Evolutionary conservation across 345 rosid genomes (phyloP).

Genomic region (Garcia nutans): DNA sequence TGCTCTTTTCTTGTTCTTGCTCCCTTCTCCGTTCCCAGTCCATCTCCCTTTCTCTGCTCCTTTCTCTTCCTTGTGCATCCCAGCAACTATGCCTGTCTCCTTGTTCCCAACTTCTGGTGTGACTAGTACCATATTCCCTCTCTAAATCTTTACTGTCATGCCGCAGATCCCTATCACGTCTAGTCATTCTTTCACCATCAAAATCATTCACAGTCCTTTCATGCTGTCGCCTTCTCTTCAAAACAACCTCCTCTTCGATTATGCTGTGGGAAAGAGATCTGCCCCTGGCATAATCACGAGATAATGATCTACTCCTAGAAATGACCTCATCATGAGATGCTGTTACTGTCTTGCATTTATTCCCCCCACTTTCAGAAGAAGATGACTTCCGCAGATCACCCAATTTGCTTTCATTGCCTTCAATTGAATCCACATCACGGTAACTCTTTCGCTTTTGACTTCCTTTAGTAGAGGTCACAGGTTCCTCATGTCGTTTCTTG

Average conservation of each 20-base stretch:
- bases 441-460: conserved; percentile 39
- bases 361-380: conserved; percentile 40
- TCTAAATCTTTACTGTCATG: conserved; percentile 43
- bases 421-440: conserved; percentile 28
- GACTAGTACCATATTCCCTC: conserved; percentile 38
- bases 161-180: conserved; percentile 30
- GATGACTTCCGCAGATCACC: conserved; percentile 35
- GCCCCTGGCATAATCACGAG: conserved; percentile 48
- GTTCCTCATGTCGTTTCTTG: conserved; percentile 20
- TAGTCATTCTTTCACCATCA: conserved; percentile 34
- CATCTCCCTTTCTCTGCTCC: conserved; percentile 17
- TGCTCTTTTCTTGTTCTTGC: conserved; percentile 25
- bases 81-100: conserved; percentile 39
- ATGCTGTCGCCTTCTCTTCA: conserved; percentile 29
- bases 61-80: conserved; percentile 34
- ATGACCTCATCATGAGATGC: conserved; percentile 36
- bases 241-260: conserved; percentile 43
- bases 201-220: conserved; percentile 34
- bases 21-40: conserved; percentile 7
- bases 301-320: conserved; percentile 46
- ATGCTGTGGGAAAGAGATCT: conserved; percentile 49
- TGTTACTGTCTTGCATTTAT: conserved; percentile 28
- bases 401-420: conserved; percentile 30
- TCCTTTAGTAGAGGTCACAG: conserved; percentile 32
- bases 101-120: conserved; percentile 35